Evolutionary conservation across 805 yeast genomes (phyloP), one percentile per base, ranked within the genome.

Genomic region (Saccharomycopsis fibuligera): DNA sequence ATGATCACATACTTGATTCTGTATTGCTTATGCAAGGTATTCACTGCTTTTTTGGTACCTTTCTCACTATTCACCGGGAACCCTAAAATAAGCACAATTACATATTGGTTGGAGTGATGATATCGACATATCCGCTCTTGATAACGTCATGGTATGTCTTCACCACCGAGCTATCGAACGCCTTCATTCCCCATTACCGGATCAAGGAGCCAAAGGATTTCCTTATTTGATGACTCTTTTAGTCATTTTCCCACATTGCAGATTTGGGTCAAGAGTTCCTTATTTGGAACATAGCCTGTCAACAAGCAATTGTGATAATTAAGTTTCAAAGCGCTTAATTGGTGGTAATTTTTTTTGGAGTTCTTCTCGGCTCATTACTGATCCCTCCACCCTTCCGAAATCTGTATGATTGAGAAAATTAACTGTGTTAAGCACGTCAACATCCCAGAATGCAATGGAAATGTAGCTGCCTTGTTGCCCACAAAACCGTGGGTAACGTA

Each of bases 401-500:
- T 96, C 98, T 1, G 97, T 91, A 66, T 91, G 97, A 58, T 91
- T 89, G 1, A 96, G 86, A 57, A 82, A 81, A 59, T 87, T 86
- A 17, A 90, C 95, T 1, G 96, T 87, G 65, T 91, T 87, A 48
- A 93, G 70, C 21, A 80, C 80, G 62, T 91, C 96, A 8, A 90
- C 96, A 61, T 93, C 91, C 96, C 97, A 91, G 0, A 69, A 60
- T 91, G 97, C 22, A 91, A 67, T 0, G 99, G 96, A 62, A 93
- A 86, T 2, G 91, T 85, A 0, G 95, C 86, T 0, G 97, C 96
- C 49, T 81, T 76, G 62, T 89, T 89, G 1, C 99, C 99, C 1
- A 93, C 99, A 59, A 86, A 83, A 2, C 99, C 99, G 62, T 91
- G 98, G 1, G 81, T 88, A 1, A 93, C 98, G 63, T 93, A 97